Base-by-base conservation (phyloP, 805 yeast genomes). In the Myxozyma melibiosi region DNA sequence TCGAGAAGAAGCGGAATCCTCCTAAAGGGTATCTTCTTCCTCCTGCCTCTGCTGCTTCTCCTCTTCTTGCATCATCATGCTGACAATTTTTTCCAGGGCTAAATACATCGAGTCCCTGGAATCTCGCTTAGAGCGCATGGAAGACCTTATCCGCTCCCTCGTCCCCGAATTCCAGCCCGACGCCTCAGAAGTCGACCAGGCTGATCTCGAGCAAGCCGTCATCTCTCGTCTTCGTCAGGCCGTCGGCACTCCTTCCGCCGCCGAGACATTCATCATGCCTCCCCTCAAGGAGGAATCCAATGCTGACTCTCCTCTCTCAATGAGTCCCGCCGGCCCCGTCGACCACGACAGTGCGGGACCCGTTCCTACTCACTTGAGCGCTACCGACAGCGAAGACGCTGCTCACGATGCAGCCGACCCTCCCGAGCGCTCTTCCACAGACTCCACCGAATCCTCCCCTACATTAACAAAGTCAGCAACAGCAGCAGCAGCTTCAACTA, bases 81-180 rank as follows among this genome's bases (percentile, higher is more conserved):
- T n/a, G n/a, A n/a, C n/a, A n/a, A n/a, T n/a, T n/a, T n/a, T n/a
- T 28, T 22, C 18, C 41, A 61, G 61, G 9, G 41, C 62, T 9
- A 66, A 65, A 43, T 66, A 67, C 45, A 60, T 67, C 8, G 64
- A 65, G 33, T 56, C 63, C 11, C 58, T 67, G 9, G 70, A 66
- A 40, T 18, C 48, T 16, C 57, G 68, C 16, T 54, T 67, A 22
- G 64, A 57, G n/a, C 51, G 49, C 42, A 61, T 67, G 62, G 69
- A 67, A 58, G 64, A 53, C n/a, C 28, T 62, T 7, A 46, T 67
- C 20, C 58, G 60, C 37, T 25, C 57, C 3, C 37, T 58, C 9
- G 40, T 54, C 9, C 65, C 68, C 7, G 56, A 58, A 9, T 54
- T 39, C 44, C 39, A 34, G 24, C 9, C 25, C 38, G 53, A 41